Percentiles rank a stretch among this genome's conserved stretches.
phyloP scores from a whole-genome alignment of 805 yeast genomes.

The Kluyveromyces aestuarii region DNA sequence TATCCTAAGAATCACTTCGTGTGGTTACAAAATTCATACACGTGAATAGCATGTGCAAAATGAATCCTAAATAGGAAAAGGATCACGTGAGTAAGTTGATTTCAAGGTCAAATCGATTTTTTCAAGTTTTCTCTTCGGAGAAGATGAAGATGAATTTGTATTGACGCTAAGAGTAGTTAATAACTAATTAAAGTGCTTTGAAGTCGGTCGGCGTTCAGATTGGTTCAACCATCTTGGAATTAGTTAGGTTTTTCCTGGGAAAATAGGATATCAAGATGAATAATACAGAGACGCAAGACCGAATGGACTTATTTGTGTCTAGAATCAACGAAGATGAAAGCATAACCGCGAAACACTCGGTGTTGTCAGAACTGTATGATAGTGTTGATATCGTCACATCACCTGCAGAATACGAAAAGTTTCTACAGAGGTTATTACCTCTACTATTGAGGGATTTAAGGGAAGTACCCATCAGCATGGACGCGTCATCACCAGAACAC shows the following conservation, averaged over 20 bases:
- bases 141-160: not conserved
- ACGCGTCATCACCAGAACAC: slow-evolving; percentile 57
- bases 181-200: not conserved
- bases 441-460: slow-evolving; percentile 54
- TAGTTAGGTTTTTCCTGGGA: not conserved
- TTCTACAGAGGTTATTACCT: slow-evolving; percentile 62
- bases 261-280: not conserved
- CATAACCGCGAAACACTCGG: slow-evolving; percentile 52
- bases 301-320: slow-evolving; percentile 59
- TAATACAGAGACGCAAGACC: slow-evolving; percentile 21
- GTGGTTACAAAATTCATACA: too few relatives aligned
- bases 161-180: not conserved
- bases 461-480: slow-evolving; percentile 64
- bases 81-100: slow-evolving; percentile 11
- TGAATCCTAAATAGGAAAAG: slow-evolving; percentile 12
- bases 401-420: slow-evolving; percentile 71
- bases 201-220: not conserved
- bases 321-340: slow-evolving; percentile 52
- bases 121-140: not conserved
- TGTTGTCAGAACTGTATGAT: slow-evolving; percentile 76
- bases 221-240: not conserved
- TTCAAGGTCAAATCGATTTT: slow-evolving; percentile 9
- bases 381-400: slow-evolving; percentile 77
- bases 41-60: too few relatives aligned
- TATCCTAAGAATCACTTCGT: too few relatives aligned